Percentiles rank a stretch among this genome's conserved stretches.
Conservation (phyloP, 176 grass and related monocot species). For the Eragrostis nindensis region DNA sequence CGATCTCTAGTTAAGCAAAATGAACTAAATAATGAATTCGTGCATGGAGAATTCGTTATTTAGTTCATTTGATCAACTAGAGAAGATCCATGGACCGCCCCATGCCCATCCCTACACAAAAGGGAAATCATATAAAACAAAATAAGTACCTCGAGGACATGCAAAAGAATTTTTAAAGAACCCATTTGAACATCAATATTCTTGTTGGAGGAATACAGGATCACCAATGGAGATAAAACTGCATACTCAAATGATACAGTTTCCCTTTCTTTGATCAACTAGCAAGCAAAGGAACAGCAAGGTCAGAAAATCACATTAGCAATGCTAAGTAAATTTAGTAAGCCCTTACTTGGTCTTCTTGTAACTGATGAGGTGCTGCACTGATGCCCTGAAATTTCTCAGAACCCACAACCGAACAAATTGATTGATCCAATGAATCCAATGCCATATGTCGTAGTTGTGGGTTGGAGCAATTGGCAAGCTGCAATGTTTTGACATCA, state of each 20-base stretch:
- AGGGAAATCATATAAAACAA: constrained; percentile 33
- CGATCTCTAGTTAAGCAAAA: too few species aligned
- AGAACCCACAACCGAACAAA: constrained; percentile 93
- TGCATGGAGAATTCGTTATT: too few species aligned
- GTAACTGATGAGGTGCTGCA: constrained; percentile 54
- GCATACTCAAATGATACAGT: constrained; percentile 87
- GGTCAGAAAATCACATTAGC: constrained; percentile 36
- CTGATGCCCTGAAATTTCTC: constrained; percentile 74
- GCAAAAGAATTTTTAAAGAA: constrained; percentile 91
- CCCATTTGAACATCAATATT: constrained; percentile 84
- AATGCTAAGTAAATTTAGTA: constrained; percentile 20
- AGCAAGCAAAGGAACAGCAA: constrained; percentile 44
- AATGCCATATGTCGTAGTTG: constrained; percentile 89
- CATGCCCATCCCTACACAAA: constrained; percentile 22
- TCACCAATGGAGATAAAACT: constrained; percentile 82
- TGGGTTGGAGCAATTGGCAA: constrained; percentile 75
- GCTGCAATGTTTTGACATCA: constrained; percentile 59
- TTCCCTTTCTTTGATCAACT: constrained; percentile 74
- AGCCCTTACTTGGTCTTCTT: constrained; percentile 47
- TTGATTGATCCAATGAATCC: constrained; percentile 93
- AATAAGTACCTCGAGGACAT: constrained; percentile 92
- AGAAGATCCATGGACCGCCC: not conserved
- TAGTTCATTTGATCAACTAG: too few species aligned
- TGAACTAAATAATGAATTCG: too few species aligned
- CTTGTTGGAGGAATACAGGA: constrained; percentile 85